Conservation (phyloP, 208 protist species). For the Crithidia acanthocephali region DNA sequence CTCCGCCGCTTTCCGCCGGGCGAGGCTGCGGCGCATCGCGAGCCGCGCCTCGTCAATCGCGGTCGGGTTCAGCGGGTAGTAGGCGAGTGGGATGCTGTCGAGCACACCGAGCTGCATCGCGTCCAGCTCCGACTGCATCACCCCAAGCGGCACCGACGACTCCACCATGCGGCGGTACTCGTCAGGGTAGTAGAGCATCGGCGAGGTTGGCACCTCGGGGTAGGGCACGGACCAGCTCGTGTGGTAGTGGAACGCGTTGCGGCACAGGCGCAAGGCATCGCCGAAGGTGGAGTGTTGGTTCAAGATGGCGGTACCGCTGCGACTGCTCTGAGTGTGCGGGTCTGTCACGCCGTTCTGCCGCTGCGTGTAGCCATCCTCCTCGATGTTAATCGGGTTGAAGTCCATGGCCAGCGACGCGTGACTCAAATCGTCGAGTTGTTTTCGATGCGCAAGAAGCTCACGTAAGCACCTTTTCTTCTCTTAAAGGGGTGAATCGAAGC, state of each 20-base stretch:
- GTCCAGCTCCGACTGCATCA: slow-evolving; percentile 87
- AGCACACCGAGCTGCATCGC: slow-evolving; percentile 73
- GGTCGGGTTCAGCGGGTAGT: slow-evolving; percentile 61
- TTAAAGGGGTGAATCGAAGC: too few relatives aligned
- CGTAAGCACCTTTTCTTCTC: too few relatives aligned
- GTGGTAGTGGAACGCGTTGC: slow-evolving; percentile 70
- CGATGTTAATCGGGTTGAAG: slow-evolving; percentile 78
- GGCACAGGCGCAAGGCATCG: slow-evolving; percentile 60
- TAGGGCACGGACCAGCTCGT: slow-evolving; percentile 67
- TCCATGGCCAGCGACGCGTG: slow-evolving; percentile 36
- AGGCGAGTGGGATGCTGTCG: slow-evolving; percentile 67
- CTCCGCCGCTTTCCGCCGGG: slow-evolving; percentile 31
- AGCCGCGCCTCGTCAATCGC: slow-evolving; percentile 49
- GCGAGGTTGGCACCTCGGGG: slow-evolving; percentile 52
- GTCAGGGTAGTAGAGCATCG: slow-evolving; percentile 71
- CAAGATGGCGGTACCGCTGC: slow-evolving; percentile 22
- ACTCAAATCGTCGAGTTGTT: not conserved
- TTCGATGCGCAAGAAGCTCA: too few relatives aligned
- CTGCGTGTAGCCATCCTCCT: slow-evolving; percentile 40
- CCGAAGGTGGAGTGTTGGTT: slow-evolving; percentile 26
- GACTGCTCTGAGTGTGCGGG: slow-evolving; percentile 3
- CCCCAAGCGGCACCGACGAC: slow-evolving; percentile 41
- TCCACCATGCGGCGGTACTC: slow-evolving; percentile 51
- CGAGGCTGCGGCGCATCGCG: slow-evolving; percentile 32
- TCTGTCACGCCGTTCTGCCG: slow-evolving; percentile 17